A percentile compares a stretch with the other conserved stretches of the same genome.
Evolutionary conservation across 768 basidiomycete genomes (phyloP).

Genomic region (Auricularia sp.): DNA sequence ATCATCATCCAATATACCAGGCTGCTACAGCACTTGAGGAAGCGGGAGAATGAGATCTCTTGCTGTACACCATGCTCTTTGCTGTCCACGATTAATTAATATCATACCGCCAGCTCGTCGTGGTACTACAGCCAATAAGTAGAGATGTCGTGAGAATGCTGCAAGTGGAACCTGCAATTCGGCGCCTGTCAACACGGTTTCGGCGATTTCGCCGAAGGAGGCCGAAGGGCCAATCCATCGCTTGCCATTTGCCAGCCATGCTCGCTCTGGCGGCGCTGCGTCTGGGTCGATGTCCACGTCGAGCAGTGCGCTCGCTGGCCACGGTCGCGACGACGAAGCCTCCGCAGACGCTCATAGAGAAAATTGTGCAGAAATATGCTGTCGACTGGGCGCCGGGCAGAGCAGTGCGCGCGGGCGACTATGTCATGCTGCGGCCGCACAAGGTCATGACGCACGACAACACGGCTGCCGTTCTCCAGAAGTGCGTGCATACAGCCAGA

Average conservation of each 20-base stretch:
- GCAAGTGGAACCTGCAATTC: background rate
- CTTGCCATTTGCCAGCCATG: background rate
- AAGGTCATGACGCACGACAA: slow-evolving; percentile 99
- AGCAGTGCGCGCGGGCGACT: slow-evolving; percentile 86
- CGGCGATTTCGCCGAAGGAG: background rate
- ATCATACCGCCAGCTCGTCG: too few relatives aligned
- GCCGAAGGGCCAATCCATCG: background rate
- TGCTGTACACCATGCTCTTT: too few relatives aligned
- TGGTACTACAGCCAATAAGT: too few relatives aligned
- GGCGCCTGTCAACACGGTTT: background rate
- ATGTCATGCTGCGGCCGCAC: slow-evolving; percentile 97
- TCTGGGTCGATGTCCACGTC: background rate
- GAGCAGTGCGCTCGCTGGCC: background rate
- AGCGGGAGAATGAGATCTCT: too few relatives aligned
- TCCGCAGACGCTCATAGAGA: slow-evolving; percentile 83
- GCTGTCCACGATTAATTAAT: too few relatives aligned
- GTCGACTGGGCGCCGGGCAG: slow-evolving; percentile 78
- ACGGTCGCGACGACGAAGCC: slow-evolving; percentile 22
- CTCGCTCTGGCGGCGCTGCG: background rate
- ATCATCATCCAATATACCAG: too few relatives aligned
- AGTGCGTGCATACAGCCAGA: slow-evolving; percentile 41
- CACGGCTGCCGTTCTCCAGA: slow-evolving; percentile 95
- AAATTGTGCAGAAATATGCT: slow-evolving; percentile 94
- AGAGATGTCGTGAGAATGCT: background rate
- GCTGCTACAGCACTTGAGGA: too few relatives aligned